Evolutionary conservation across 1,139 yeast genomes (phyloP).

Genomic region (Nakaseomyces glabratus): DNA sequence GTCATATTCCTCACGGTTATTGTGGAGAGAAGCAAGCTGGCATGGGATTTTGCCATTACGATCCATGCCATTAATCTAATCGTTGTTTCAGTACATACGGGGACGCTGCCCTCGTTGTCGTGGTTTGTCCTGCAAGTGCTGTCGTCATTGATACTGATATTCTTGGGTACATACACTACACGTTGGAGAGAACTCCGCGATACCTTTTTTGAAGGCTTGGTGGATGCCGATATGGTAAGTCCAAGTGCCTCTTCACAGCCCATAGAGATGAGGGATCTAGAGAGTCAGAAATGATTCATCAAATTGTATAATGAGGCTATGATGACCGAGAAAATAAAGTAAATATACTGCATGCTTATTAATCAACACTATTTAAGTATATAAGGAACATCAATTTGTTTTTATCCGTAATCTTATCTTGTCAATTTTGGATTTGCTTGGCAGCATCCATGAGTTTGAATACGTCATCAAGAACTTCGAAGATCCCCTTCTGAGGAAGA

Average conservation of each 20-base stretch:
- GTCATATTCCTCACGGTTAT: conserved; percentile 77
- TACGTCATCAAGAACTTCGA: conserved; percentile 20
- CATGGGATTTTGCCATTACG: conserved; percentile 92
- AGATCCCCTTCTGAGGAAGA: conserved; percentile 15
- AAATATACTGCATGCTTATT: too few relatives aligned
- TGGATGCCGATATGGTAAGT: conserved; percentile 36
- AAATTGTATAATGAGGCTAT: too few relatives aligned
- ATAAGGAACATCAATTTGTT: too few relatives aligned
- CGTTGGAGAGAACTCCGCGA: conserved; percentile 83
- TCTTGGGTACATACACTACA: conserved; percentile 76
- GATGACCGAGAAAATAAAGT: too few relatives aligned
- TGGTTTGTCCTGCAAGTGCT: conserved; percentile 82
- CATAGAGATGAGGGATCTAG: conserved; percentile 28
- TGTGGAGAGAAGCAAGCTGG: conserved; percentile 86
- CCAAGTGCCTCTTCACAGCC: conserved; percentile 14
- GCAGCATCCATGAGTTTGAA: conserved; percentile 3
- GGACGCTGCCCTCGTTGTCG: conserved; percentile 59
- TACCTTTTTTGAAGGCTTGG: conserved; percentile 77
- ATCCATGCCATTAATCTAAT: conserved; percentile 70
- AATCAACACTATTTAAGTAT: too few relatives aligned
- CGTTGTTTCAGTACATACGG: conserved; percentile 58
- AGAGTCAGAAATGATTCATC: conserved; percentile 22
- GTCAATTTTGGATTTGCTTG: too few relatives aligned
- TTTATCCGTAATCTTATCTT: too few relatives aligned
- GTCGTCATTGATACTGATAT: conserved; percentile 60